Evolutionary conservation across 805 yeast genomes (phyloP).

Genomic region (Zygosaccharomyces pseudorouxii): DNA sequence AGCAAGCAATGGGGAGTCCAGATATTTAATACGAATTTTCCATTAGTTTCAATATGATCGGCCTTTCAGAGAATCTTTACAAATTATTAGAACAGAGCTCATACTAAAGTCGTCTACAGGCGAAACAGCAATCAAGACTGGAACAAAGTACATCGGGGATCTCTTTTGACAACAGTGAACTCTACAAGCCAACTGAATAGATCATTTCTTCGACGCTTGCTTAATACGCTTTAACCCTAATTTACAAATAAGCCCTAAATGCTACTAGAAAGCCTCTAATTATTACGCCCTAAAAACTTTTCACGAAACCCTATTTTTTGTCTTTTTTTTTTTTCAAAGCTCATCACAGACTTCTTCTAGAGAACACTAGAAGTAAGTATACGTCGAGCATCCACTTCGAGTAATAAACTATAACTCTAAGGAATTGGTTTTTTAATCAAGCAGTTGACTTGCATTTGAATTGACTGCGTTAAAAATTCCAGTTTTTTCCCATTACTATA

Average conservation of each 20-base stretch:
- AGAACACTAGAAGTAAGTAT: neutral
- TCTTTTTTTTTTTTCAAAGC: neutral
- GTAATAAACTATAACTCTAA: neutral
- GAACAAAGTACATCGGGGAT: no score
- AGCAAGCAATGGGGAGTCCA: no score
- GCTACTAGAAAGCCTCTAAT: no score
- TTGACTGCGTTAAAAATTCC: neutral
- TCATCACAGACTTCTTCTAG: slow-evolving; percentile 3
- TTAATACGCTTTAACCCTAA: neutral
- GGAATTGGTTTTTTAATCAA: neutral
- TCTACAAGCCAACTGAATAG: no score
- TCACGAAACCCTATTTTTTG: neutral
- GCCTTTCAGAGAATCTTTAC: no score
- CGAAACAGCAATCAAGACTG: no score
- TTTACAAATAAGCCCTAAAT: neutral
- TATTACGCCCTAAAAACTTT: neutral
- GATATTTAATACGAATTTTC: no score
- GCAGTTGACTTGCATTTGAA: neutral
- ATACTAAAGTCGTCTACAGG: no score
- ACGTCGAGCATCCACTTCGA: neutral
- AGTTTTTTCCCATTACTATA: neutral
- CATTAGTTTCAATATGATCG: no score
- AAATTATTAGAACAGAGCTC: no score
- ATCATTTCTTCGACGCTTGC: neutral
- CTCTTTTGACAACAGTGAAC: no score